Conservation (phyloP, 139 green algal species). For the Desmodesmus armatus region DNA sequence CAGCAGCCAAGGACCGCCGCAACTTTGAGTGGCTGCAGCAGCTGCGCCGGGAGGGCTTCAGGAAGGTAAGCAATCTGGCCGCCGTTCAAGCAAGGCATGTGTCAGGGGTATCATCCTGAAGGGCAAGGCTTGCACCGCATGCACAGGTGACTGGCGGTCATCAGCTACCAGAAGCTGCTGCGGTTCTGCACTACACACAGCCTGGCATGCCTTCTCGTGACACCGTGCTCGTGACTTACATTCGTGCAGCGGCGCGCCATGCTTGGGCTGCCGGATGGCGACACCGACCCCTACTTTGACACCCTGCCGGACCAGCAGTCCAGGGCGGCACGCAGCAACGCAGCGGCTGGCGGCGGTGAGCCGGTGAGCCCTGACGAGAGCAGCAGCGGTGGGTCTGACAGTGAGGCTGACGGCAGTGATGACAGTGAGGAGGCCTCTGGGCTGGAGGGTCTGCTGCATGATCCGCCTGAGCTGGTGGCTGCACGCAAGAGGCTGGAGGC, state of each 20-base stretch:
- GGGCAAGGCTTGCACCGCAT: not conserved
- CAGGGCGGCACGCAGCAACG: not conserved
- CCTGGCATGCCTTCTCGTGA: not conserved
- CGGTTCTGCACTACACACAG: not conserved
- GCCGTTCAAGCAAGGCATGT: too few relatives aligned
- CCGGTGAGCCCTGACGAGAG: too few relatives aligned
- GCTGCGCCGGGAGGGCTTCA: constrained; percentile 69
- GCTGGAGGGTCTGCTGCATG: constrained; percentile 49
- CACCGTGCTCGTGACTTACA: not conserved
- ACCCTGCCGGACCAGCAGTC: constrained; percentile 40
- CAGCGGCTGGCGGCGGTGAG: not conserved
- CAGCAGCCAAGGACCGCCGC: constrained; percentile 50
- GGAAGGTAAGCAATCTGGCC: constrained; percentile 71
- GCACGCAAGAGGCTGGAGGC: constrained; percentile 61
- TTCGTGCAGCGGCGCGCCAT: constrained; percentile 71
- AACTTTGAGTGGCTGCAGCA: constrained; percentile 84
- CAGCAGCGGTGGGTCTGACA: not conserved
- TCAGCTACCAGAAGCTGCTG: too few relatives aligned
- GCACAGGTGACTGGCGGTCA: too few relatives aligned
- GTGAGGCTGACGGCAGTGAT: not conserved
- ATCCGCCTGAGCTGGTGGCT: constrained; percentile 68
- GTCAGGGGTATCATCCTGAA: too few relatives aligned
- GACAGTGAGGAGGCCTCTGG: constrained; percentile 53
- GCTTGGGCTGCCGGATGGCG: constrained; percentile 74
- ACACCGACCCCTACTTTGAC: constrained; percentile 85